Evolutionary conservation across 192 early-diverging fungal genomes (phyloP), one percentile per base, ranked within the genome.

Genomic region (Chytriomyces sp.): DNA sequence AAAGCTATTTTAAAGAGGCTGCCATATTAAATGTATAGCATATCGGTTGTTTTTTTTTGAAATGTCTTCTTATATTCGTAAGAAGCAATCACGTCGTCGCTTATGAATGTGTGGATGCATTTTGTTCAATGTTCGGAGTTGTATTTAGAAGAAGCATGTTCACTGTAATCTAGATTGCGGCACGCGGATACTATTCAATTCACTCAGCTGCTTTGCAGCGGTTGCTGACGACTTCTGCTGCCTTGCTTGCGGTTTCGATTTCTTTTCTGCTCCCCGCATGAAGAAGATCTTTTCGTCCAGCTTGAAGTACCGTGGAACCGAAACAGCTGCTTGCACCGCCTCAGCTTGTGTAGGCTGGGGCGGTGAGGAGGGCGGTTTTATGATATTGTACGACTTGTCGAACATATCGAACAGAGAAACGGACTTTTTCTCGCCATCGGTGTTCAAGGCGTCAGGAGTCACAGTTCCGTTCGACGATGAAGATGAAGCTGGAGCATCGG

Each of bases 291-390:
- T 49, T 4, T 16, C 8, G 50, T 69, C 68, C 13, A 69, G 26
- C 28, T 49, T 7, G 50, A 69, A 69, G 26, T 23, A 69, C n/a
- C 68, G 68, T 11, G 68, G 68, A 7, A 49, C 68, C 13, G 24
- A 46, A 57, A 57, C 53, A 57, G 53, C 2, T 45, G 65, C 13
- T 45, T 13, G 43, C 35, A 35, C 35, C 35, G 35, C 35, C 35
- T 35, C 35, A 35, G 35, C 4, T 35, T 35, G 35, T 35, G 53
- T 3, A n/a, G 53, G 0, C 53, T 57, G 13, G 13, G 53, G 20
- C 10, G 68, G 50, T 11, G 68, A 26, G 9, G 68, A 49, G 18
- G 68, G 20, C n/a, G 68, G 68, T 28, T 69, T 69, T 43, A 69
- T 28, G 13, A 69, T n/a, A 45, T 69, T 69, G 68, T n/a, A 11